These are phyloP conservation scores for Picea engelmannii DNA, from an alignment of 83 land plant genomes.

Conservation along the genomic window DNA sequence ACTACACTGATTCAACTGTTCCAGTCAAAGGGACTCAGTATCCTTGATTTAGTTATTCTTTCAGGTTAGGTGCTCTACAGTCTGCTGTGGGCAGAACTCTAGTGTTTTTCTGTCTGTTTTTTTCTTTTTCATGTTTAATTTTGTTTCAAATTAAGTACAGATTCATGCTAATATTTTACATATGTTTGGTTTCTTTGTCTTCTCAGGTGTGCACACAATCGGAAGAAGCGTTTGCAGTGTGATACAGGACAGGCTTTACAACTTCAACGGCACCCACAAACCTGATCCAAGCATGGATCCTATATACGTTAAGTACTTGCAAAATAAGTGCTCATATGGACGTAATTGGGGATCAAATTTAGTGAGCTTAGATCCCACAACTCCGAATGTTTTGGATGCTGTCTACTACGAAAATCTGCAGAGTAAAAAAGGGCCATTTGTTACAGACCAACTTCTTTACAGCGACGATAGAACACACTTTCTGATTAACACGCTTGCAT, in stretches of 20 bases:
- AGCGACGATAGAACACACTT: constrained; percentile 14
- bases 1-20: constrained; percentile 17
- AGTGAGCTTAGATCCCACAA: constrained; percentile 45
- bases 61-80: constrained; percentile 23
- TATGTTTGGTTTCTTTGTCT: not conserved
- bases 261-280: constrained; percentile 37
- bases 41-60: constrained; percentile 36
- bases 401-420: constrained; percentile 50
- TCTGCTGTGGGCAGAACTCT: too few relatives aligned
- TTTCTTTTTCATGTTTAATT: too few relatives aligned
- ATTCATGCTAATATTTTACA: too few relatives aligned
- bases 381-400: constrained; percentile 45
- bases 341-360: not conserved
- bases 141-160: too few relatives aligned
- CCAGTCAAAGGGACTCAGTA: constrained; percentile 24
- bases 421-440: constrained; percentile 40
- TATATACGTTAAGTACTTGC: constrained; percentile 26
- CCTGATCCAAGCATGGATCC: constrained; percentile 41
- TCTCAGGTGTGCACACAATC: constrained; percentile 49
- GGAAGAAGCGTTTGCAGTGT: constrained; percentile 38
- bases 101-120: too few relatives aligned
- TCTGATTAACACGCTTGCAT: constrained; percentile 24
- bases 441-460: constrained; percentile 43
- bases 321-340: constrained; percentile 28
- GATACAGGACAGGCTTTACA: constrained; percentile 29